Conservation (phyloP, 2,329 filamentous ascomycete species). For the Domatiomyces globalis region DNA sequence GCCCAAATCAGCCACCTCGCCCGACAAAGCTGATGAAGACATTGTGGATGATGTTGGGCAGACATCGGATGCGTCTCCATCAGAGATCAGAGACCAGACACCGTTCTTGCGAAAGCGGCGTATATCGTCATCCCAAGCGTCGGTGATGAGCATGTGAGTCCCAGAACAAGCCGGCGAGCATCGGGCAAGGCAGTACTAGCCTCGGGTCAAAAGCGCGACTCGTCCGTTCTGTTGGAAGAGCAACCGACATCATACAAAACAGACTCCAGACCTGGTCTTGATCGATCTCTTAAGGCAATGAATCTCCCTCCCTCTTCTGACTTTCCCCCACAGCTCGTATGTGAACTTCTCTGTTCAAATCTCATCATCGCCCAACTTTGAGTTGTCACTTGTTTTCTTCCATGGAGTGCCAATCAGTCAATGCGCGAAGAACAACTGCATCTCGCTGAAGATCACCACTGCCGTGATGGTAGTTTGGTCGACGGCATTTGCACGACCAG, state of each 20-base stretch:
- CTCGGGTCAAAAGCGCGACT: background rate
- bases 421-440: slow-evolving; percentile 16
- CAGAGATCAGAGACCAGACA: background rate
- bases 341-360: background rate
- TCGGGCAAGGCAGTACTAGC: background rate
- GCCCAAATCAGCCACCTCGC: background rate
- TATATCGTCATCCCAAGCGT: background rate
- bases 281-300: background rate
- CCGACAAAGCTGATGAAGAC: background rate
- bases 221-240: background rate
- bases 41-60: background rate
- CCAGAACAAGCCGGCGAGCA: background rate
- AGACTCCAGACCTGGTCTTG: background rate
- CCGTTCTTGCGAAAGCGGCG: background rate
- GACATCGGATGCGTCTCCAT: background rate
- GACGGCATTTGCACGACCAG: background rate
- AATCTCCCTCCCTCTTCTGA: background rate
- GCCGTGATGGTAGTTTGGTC: slow-evolving; percentile 3
- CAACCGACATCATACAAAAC: background rate
- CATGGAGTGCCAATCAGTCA: slow-evolving; percentile 19
- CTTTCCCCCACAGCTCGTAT: background rate
- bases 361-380: slow-evolving; percentile 14
- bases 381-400: slow-evolving; percentile 18
- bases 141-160: too few species aligned
- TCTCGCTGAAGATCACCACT: slow-evolving; percentile 1